Evolutionary conservation across 306 rosid genomes (phyloP), one percentile per base, ranked within the genome.

Genomic region (Morella rubra): DNA sequence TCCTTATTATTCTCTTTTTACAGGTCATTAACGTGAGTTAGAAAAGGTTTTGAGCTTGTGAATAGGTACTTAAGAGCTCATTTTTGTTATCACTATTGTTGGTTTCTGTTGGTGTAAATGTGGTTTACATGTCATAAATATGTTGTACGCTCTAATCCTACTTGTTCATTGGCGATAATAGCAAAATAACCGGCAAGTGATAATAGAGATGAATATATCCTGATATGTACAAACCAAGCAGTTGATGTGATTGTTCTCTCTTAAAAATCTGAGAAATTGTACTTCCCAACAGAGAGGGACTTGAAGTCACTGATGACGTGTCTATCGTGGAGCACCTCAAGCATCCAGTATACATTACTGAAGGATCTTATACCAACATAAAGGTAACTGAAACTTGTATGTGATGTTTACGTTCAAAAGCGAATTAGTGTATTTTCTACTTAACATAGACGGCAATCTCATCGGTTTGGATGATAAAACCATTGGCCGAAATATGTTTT

Each of bases 261-360:
- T 72, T 69, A 52, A 75, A 72, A 69, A 73, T 76, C 68, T 77
- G 73, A 77, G 65, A 55, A 69, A 82, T 59, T 67, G 76, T 73
- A 27, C 44, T 42, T 81, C 3, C 44, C 72, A 74, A 14, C 93
- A 95, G 99, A 42, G 91, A 86, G 80, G 96, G 93, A 22, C 90
- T 95, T 45, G 99, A 92, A 85, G 99, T 95, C 79, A 95, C 99
- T 0, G 99, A 95, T 54, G 99, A 95, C 9, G 99, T 95, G 32
- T 95, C 99, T 58, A 95, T 95, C 5, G 96, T 95, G 3, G 97
- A 95, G 86, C 86, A 92, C 86, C 91, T 92, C 53, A 78, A 85
- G 73, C 96, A 90, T 80, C 97, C 97, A 16, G 99, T 95, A 72
- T 91, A 79, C 60, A 88, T 95, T 54, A 90, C 97, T 0, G 89